These are phyloP conservation scores for Magnolia sinica DNA, from an alignment of 164 flowering plant genomes.

Conservation along the genomic window DNA sequence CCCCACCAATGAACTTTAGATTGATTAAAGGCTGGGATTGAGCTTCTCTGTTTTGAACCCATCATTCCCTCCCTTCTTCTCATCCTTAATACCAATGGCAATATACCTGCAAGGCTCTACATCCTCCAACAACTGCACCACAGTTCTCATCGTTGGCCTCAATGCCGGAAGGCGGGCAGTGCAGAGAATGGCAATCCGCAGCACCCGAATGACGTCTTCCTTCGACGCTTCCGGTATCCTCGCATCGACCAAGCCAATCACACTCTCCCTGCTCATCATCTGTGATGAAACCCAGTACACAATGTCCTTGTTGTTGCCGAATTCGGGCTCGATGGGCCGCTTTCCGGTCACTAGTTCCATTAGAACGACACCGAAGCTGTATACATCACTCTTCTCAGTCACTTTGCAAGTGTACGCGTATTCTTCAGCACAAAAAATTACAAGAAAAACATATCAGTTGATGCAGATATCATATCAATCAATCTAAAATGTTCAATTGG, in stretches of 20 bases:
- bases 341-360: constrained; percentile 74
- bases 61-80: background rate
- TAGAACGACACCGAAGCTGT: constrained; percentile 76
- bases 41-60: background rate
- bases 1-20: background rate
- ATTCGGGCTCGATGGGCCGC: constrained; percentile 54
- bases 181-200: constrained; percentile 50
- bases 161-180: constrained; percentile 49
- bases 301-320: constrained; percentile 61
- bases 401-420: constrained; percentile 61
- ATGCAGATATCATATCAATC: background rate
- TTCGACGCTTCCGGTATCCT: constrained; percentile 32
- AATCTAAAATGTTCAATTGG: background rate
- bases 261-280: constrained; percentile 27
- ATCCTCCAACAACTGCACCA: constrained; percentile 75
- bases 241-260: constrained; percentile 39
- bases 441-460: background rate
- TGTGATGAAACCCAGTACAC: constrained; percentile 47
- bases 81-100: constrained; percentile 24
- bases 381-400: constrained; percentile 67
- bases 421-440: constrained; percentile 32
- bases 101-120: constrained; percentile 29
- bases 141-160: constrained; percentile 77
- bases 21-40: constrained; percentile 4
- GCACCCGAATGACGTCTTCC: constrained; percentile 57